These are phyloP conservation scores for Pythium phragmiticola DNA, from an alignment of 352 stramenopile genomes.

Conservation along the genomic window DNA sequence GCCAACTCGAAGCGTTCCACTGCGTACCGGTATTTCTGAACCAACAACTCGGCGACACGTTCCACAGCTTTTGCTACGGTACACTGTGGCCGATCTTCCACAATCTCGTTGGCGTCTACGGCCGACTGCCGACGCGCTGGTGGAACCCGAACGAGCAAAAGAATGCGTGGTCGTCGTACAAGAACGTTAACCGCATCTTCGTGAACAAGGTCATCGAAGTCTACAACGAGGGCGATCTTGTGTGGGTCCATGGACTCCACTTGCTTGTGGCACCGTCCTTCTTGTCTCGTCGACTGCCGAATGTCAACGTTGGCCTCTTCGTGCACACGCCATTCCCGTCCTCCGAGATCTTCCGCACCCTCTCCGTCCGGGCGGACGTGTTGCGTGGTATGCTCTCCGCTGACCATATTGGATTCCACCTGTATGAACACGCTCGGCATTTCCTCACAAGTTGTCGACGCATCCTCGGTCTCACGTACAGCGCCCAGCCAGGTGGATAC, in stretches of 20 bases:
- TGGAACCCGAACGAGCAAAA: constrained; percentile 83
- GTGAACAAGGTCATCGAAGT: constrained; percentile 92
- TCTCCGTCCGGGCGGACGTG: constrained; percentile 96
- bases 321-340: constrained; percentile 99
- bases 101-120: constrained; percentile 98
- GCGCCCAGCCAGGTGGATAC: constrained; percentile 89
- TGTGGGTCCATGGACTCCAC: constrained; percentile 99
- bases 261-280: constrained; percentile 98
- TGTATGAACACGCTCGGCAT: constrained; percentile 98
- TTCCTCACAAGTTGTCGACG: constrained; percentile 96
- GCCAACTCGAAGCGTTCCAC: constrained; percentile 89
- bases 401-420: constrained; percentile 98
- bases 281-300: constrained; percentile 89
- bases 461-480: constrained; percentile 88
- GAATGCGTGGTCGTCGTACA: constrained; percentile 93
- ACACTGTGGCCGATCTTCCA: constrained; percentile 98
- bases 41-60: constrained; percentile 75
- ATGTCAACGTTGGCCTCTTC: constrained; percentile 97
- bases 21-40: constrained; percentile 97
- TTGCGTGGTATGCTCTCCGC: constrained; percentile 95
- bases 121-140: constrained; percentile 72
- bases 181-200: constrained; percentile 97
- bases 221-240: constrained; percentile 90
- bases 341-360: constrained; percentile 98
- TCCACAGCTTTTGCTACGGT: constrained; percentile 96